Evolutionary conservation across 2,329 filamentous ascomycete species (phyloP), one percentile per base, ranked within the genome.

Genomic region (Colletotrichum sp.): DNA sequence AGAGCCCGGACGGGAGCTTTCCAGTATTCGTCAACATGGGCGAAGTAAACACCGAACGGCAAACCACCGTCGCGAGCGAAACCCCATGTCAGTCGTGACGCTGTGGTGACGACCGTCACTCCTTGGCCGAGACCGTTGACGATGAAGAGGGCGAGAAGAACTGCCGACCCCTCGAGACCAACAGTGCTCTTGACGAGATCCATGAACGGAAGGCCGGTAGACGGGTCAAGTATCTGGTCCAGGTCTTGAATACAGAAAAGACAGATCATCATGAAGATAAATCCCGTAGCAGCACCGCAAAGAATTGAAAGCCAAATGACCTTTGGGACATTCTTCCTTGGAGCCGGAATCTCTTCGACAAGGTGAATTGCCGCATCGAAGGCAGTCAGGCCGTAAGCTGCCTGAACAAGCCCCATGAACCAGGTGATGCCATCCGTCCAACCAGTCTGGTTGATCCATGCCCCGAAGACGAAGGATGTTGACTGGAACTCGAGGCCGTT

Each of bases 361-460:
- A 92, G 87, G 79, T 92, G 90, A 49, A 91, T 90, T 39, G 90
- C 90, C 0, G 90, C 88, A 78, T 92, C 90, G 77, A 92, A 91
- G 2, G 90, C 90, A 0, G 89, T 90, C 18, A 91, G 81, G 3
- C 89, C 90, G 71, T 91, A 92, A 0, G 90, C 90, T 2, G 89
- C 87, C 78, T 92, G 90, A 0, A 92, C 85, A 2, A 92, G 86
- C 6, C 90, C 90, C 0, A 88, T 87, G 78, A 92, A 91, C 89
- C 89, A 92, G n/a, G 88, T 87, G 1, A 91, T 87, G 1, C 89
- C 89, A 59, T 90, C 86, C 2, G 83, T 81, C 90, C 90, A 92
- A n/a, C 89, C 87, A 0, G 86, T 88, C 68, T 87, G 79, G 79
- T 88, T 89, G 71, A 87, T 85, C 89, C 89, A 91, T 0, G 79